phyloP scores from a whole-genome alignment of 2,329 filamentous ascomycete species.

The Fusarium sp. region DNA sequence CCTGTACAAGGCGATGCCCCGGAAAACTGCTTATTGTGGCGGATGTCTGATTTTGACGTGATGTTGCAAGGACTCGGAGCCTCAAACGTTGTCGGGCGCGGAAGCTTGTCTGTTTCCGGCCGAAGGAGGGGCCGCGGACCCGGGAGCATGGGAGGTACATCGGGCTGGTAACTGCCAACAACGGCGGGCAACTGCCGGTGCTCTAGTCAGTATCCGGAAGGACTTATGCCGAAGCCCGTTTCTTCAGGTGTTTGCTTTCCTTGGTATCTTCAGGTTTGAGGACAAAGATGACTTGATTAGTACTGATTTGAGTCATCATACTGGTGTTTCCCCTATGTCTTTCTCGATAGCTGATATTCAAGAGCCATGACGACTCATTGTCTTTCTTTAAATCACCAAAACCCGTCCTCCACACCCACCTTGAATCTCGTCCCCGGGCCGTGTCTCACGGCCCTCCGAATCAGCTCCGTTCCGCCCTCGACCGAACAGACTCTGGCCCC shows the following conservation, averaged over 20 bases:
- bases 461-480: conserved; percentile 22
- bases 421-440: not conserved
- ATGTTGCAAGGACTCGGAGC: conserved; percentile 29
- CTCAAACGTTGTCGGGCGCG: conserved; percentile 21
- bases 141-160: conserved; percentile 25
- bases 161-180: conserved; percentile 6
- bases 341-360: not conserved
- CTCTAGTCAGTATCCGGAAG: not conserved
- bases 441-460: conserved; percentile 9
- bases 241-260: not conserved
- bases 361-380: not conserved
- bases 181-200: not conserved
- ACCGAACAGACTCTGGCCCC: not conserved
- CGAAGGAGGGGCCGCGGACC: conserved; percentile 35
- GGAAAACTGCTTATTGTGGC: conserved; percentile 19
- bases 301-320: not conserved
- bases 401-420: not conserved
- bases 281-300: not conserved
- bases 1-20: not conserved
- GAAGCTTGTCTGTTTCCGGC: conserved; percentile 29
- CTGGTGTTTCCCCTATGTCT: not conserved
- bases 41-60: conserved; percentile 23
- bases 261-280: not conserved
- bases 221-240: not conserved
- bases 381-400: not conserved